Evolutionary conservation across 495 filamentous ascomycete genomes (phyloP).

Genomic region (Penicillium parvum): DNA sequence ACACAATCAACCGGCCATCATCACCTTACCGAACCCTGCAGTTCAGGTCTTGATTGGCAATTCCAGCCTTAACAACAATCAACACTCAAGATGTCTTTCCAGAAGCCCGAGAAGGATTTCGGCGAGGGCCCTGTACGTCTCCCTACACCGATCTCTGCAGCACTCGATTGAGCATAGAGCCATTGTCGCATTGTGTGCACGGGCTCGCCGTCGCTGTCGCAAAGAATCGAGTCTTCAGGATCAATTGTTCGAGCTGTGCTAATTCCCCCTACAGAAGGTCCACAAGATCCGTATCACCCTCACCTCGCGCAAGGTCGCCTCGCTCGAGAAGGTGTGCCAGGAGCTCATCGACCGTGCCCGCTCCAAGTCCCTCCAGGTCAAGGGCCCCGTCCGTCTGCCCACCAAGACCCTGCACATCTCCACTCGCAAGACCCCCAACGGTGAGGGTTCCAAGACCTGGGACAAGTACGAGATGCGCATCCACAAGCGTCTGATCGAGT

Average conservation of each 20-base stretch:
- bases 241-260: constrained; percentile 2
- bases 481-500: constrained; percentile 97
- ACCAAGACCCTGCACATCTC: constrained; percentile 97
- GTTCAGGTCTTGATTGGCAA: constrained; percentile 59
- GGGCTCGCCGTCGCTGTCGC: constrained; percentile 9
- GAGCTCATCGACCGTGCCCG: constrained; percentile 99
- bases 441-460: constrained; percentile 99
- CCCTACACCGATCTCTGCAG: neutral
- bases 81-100: constrained; percentile 78
- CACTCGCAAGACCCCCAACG: constrained; percentile 93
- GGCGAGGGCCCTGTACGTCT: constrained; percentile 73
- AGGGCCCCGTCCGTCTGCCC: constrained; percentile 97
- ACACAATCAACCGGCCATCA: constrained; percentile 52
- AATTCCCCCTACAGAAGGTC: constrained; percentile 61
- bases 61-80: constrained; percentile 26
- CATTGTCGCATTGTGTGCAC: neutral
- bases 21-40: constrained; percentile 75
- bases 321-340: constrained; percentile 96
- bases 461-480: constrained; percentile 99
- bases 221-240: neutral
- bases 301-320: constrained; percentile 83
- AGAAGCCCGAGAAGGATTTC: constrained; percentile 94
- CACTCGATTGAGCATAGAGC: no score
- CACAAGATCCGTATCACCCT: constrained; percentile 99
- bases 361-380: constrained; percentile 96